Base-by-base conservation (phyloP, 371 early-diverging fungal species). In the Rhizomucor pusillus region DNA sequence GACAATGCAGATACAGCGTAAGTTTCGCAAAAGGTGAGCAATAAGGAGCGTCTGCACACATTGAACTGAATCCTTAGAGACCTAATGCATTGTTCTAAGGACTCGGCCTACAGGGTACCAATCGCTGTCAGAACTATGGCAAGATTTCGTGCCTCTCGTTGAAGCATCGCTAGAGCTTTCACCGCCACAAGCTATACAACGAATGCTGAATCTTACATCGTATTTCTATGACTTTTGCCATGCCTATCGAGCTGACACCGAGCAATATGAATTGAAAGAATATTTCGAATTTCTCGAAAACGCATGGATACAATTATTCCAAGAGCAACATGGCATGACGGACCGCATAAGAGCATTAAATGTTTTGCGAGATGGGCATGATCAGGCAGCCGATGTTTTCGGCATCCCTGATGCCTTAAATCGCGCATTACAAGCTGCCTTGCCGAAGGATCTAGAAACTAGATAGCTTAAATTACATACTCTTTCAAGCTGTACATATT, bases 141-240 rank as follows among this genome's bases (percentile, higher is more conserved):
- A 57, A 48, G 71, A 70, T 23, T 56, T 70, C 14, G 54, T 43
- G 10, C 54, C 54, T 6, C 39, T 66, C 5, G 53, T 70, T 40
- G 24, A 63, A 5, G 40, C 52, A 24, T 54, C 67, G 12, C 39
- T 63, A 0, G 54, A 61, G 22, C 47, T 70, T 7, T 47, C 48
- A 22, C 40, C 60, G n/a, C 14, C 54, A 10, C 54, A 58, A 35
- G 56, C 63, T 10, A 56, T 72, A 14, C 73, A 72, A 22, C 53
- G 62, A 11, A 25, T 72, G 13, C 45, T 72, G 12, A 55, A 49
- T 20, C 52, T 62, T 12, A 69, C 73, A 5, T 54, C 57, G n/a
- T 63, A 68, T 29, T 72, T 72, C 43, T 69, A 72, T 43, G 73
- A 69, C 9, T 69, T 57, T 41, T 72, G 69, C 48, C 59, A 59